Base-by-base conservation (phyloP, 352 stramenopile genomes). In the Phytophthora tentaculata region DNA sequence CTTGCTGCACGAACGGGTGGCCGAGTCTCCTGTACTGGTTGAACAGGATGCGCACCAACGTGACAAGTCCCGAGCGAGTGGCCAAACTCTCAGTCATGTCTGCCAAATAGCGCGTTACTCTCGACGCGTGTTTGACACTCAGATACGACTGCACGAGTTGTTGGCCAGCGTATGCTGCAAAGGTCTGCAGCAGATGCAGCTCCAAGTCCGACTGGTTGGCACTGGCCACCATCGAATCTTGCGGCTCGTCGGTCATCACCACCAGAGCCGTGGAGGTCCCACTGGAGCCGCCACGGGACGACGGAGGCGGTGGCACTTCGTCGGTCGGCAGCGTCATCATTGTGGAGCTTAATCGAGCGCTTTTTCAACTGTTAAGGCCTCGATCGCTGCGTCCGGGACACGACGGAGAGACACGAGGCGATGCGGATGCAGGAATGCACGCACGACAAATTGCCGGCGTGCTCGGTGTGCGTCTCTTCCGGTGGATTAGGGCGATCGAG, bases 11-110 rank as follows among this genome's bases (percentile, higher is more conserved):
- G 56, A 82, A 54, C 26, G 84, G 81, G 13, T 81, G 68, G 16
- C 81, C 83, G 2, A 89, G 61, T 41, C 71, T 67, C 74, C 84
- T 69, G 69, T 88, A 91, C 73, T 91, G 83, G 6, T 53, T 48
- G 51, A 88, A 89, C 10, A 89, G 63, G 23, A 89, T 54, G 16
- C 50, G 50, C 53, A 89, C 80, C 2, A 89, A 41, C 12, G 69
- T 48, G 1, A 64, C 64, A 13, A 90, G 56, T 0, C 84, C 81
- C 1, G 69, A 74, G n/a, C 70, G 80, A 17, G 73, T 72, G 14
- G 78, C 67, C 24, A 90, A 45, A 17, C 35, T 73, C 67, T 92
- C 84, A 43, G 81, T 89, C 59, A 80, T 74, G 32, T 77, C 64
- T 5, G 74, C 79, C 26, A 89, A 13, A 39, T 80, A 81, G 35